Base-by-base conservation (phyloP, 2,329 filamentous ascomycete species). In the Conoideocrella luteorostrata region DNA sequence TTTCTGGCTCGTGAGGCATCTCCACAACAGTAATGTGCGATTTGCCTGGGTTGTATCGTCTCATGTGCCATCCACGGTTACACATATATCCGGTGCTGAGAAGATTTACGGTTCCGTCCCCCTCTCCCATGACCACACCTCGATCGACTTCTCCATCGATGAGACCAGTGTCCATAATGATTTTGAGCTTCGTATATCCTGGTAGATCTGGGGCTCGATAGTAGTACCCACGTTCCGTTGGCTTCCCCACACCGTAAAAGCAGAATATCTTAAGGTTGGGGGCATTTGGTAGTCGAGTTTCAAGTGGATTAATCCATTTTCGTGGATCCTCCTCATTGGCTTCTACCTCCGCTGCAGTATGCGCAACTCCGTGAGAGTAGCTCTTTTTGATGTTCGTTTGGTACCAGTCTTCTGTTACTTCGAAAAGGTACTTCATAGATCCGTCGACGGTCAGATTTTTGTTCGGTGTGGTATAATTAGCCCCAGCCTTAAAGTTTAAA, bases 31-130 rank as follows among this genome's bases (percentile, higher is more conserved):
- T 94, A 50, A 98, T 71, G 56, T 88, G 80, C 24, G 84, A 77
- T 2, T 84, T 82, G 0, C 88, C 85, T 0, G 93, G 93, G 57
- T 98, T 98, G 62, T 94, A 98, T 28, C 93, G 78, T 64, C 88
- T 89, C 64, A 96, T 86, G 46, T 83, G 82, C 93, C 93, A 98
- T 3, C 93, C 93, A 56, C 84, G 88, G 54, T 88, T 85, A 63
- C 93, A 98, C 93, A 98, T 97, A 62, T 97, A 98, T 2, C 91
- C 93, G 1, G 82, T 80, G 54, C 86, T 94, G 10, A 98, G 68
- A n/a, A 98, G 66, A 51, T 90, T 95, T 33, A 98, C 93, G 0
- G 93, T 98, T 2, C 93, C 93, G 55, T 98, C 93, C 4, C 93
- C 93, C 63, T 97, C 93, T 29, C 91, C 91, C 74, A 96, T 84